Evolutionary conservation across 1,284 basidiomycete genomes (phyloP), one percentile per base, ranked within the genome.

Genomic region (Ustilago curta): DNA sequence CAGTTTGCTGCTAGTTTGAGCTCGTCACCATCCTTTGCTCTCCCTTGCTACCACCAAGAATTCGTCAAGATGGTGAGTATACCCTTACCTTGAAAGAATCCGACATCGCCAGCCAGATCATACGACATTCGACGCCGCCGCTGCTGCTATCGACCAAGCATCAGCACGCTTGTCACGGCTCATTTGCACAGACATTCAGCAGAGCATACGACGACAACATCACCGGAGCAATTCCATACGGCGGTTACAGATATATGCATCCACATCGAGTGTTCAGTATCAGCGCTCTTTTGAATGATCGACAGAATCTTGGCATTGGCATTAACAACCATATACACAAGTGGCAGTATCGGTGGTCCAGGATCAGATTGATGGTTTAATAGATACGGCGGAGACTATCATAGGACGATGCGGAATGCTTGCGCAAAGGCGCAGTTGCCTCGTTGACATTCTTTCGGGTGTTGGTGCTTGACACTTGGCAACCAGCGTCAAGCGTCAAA

Each of bases 11-110:
- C 61, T 60, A 56, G 60, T 25, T 64, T 49, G 25, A 23, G 68
- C 68, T 65, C 62, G 58, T 45, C 62, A 66, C 47, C 51, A 66
- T 62, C 69, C 70, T 60, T 57, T 54, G 37, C 70, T 67, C 60
- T 51, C 68, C 53, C 59, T 73, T 44, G 70, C 43, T 60, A 73
- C 65, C 70, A 73, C 70, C 72, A 75, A 70, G 72, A 70, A 74
- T 66, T 66, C 72, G 59, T 75, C 72, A 75, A 75, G 72, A 75
- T 75, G 72, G 72, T 75, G 55, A 70, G 72, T 70, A 60, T 16
- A 16, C 37, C 43, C 32, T 49, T 51, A 50, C 56, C 37, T 48
- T 51, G 51, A 56, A 57, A 44, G 27, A 45, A 19, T 31, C 11
- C 64, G 56, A 71, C 49, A 23, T 39, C 31, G 31, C 29, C 53